These are phyloP conservation scores for Fonsecaea monophora DNA, from an alignment of 2,329 filamentous ascomycete genomes.

Conservation along the genomic window DNA sequence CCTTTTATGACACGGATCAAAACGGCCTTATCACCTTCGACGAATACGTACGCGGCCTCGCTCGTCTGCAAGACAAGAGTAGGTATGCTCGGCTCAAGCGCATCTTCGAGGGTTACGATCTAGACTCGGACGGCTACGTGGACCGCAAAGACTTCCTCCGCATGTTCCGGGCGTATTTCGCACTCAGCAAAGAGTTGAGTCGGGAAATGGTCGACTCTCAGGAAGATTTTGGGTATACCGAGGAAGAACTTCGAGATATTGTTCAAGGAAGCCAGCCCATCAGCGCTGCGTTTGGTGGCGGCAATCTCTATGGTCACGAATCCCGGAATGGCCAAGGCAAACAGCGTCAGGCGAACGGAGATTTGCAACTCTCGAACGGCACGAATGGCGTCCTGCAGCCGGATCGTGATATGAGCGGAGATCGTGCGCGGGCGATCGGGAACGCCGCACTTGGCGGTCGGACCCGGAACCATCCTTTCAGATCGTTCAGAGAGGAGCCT, in stretches of 20 bases:
- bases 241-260: conserved; percentile 76
- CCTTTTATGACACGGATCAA: conserved; percentile 90
- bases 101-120: conserved; percentile 88
- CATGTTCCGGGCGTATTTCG: conserved; percentile 91
- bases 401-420: conserved; percentile 66
- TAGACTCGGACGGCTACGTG: conserved; percentile 86
- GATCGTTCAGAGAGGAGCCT: conserved; percentile 31
- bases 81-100: conserved; percentile 70
- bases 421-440: conserved; percentile 66
- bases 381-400: conserved; percentile 63
- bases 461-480: conserved; percentile 28
- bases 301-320: conserved; percentile 68
- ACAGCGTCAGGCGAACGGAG: conserved; percentile 66
- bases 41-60: conserved; percentile 85
- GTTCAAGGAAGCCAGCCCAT: conserved; percentile 77
- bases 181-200: conserved; percentile 87
- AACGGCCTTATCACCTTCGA: conserved; percentile 90
- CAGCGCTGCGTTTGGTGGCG: conserved; percentile 77
- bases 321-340: conserved; percentile 72
- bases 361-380: conserved; percentile 64
- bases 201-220: conserved; percentile 79
- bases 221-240: conserved; percentile 78
- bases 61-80: conserved; percentile 65
- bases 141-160: conserved; percentile 85
- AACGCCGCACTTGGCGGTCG: conserved; percentile 46